Evolutionary conservation across 2,329 filamentous ascomycete species (phyloP).

Genomic region (Ceratocystis albifundus): DNA sequence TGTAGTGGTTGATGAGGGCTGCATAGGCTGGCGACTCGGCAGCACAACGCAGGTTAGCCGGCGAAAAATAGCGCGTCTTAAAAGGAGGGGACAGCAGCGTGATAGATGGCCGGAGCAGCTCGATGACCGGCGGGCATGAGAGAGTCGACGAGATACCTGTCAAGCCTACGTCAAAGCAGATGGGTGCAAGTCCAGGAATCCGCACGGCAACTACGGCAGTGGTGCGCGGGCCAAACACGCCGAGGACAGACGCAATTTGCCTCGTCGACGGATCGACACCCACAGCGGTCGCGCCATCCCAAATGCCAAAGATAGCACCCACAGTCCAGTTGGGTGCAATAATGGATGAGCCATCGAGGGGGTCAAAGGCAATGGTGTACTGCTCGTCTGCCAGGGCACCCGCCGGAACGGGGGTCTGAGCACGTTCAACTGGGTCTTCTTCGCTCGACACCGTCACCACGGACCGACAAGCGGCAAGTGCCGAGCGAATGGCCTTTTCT

Average conservation of each 20-base stretch:
- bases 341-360: conserved; percentile 51
- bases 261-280: conserved; percentile 31
- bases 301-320: conserved; percentile 49
- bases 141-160: conserved; percentile 24
- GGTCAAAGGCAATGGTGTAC: conserved; percentile 52
- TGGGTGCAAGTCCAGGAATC: conserved; percentile 31
- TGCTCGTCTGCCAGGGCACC: conserved; percentile 29
- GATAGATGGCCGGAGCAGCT: conserved; percentile 36
- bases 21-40: conserved; percentile 41
- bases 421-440: conserved; percentile 45
- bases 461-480: conserved; percentile 32
- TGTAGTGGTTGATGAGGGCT: conserved; percentile 38
- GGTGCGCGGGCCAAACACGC: conserved; percentile 44
- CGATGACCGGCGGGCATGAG: conserved; percentile 16
- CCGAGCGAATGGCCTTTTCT: conserved; percentile 38
- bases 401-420: conserved; percentile 23
- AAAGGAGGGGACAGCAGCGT: conserved; percentile 32
- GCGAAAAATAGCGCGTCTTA: conserved; percentile 48
- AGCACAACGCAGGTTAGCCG: conserved; percentile 49
- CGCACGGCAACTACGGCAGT: conserved; percentile 46
- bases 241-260: conserved; percentile 42
- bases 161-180: conserved; percentile 44
- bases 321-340: conserved; percentile 48
- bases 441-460: conserved; percentile 46
- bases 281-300: conserved; percentile 41